Base-by-base conservation (phyloP, 2,329 filamentous ascomycete species). In the Pseudocercospora fuligena region DNA sequence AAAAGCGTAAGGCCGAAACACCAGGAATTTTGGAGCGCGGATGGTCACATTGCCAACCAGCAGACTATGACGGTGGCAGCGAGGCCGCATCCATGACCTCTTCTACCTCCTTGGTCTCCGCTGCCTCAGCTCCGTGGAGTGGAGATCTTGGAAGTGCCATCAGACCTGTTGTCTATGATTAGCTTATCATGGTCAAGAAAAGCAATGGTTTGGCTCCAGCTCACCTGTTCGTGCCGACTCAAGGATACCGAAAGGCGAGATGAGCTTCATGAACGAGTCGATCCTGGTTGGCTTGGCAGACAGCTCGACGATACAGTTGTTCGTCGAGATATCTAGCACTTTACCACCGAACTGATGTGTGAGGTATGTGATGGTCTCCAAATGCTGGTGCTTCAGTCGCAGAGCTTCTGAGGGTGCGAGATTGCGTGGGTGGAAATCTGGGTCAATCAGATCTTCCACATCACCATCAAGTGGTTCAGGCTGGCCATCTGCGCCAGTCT, bases 261-360 rank as follows among this genome's bases (percentile, higher is more conserved):
- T 90, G 69, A 99, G 87, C 84, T 98, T 99, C 82, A 99, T 90
- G 85, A 97, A 99, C 1, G 93, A 97, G 82, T 99, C 93, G 77
- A 99, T 97, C 81, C 95, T 90, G 69, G 86, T 88, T 40, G 93
- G 94, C 82, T 99, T 99, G 67, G 95, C 95, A 62, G 93, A 97
- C 7, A 99, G 81, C 82, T 99, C 95, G 67, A 99, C 94, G 80
- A 98, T 98, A 82, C 95, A 98, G 83, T 96, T 98, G 82, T 92
- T 97, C 61, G 92, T 97, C 85, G 93, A 97, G 75, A 99, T 98
- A 80, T 99, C 95, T 74, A 99, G 82, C 27, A 99, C 92, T 84
- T 99, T 99, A 71, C 95, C 95, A 65, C 94, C 94, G 76, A 99
- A 99, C 77, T 99, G 95, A 83, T 99, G 95, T 19, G 94, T 90